Base-by-base conservation (phyloP, 257 asterid genomes). In the Anisodus tanguticus region DNA sequence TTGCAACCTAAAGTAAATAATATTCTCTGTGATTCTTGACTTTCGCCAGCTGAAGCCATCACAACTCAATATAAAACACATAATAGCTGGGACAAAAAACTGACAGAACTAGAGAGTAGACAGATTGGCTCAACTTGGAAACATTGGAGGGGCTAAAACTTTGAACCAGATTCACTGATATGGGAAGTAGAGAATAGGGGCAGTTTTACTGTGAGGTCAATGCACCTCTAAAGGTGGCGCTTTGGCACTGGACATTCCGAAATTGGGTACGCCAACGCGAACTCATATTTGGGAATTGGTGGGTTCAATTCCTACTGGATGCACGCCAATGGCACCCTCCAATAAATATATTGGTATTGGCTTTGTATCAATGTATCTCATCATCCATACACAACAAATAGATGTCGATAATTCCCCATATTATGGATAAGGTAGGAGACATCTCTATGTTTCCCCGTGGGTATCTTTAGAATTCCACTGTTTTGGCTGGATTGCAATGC, bases 71-170 rank as follows among this genome's bases (percentile, higher is more conserved):
- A 49, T 19, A 74, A 35, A 74, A 74, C 60, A 74, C 19, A 74
- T 47, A 74, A 69, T 17, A 74, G 39, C 80, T 72, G 41, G 41
- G 37, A 47, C 41, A 45, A 47, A 19, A 59, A 47, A 47, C 59
- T 72, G 59, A 41, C 80, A 74, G 80, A 6, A 49, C 80, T 22
- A 26, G 43, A 74, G 8, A 51, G 17, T 51, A 31, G 80, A 74
- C 45, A 49, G 79, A 71, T 71, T 49, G 43, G 80, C 43, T 47
- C 43, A 74, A 74, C 80, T 71, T 71, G 57, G 39, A 22, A 47
- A 35, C 49, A 49, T 6, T 74, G 43, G 43, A 74, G 60, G 80
- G 8, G 60, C 60, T 31, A 31, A 31, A 49, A 74, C 58, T 6
- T 74, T 49, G 16, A 74, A 47, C 35, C 12, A n/a, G 17, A n/a